Conservation (phyloP, 352 stramenopile species). For the Blastocystis sp. region DNA sequence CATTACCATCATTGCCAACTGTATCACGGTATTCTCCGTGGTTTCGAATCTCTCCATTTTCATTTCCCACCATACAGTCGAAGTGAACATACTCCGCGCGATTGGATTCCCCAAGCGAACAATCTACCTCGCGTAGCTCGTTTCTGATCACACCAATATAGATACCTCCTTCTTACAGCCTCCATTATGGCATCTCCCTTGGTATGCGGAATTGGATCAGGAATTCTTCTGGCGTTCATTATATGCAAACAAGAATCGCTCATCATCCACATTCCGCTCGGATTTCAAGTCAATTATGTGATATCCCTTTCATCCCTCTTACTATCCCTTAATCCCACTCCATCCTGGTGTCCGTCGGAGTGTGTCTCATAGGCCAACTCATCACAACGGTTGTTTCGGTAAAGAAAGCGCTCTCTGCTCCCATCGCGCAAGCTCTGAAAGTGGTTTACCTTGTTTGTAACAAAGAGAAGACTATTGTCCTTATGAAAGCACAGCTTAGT, state of each 20-base stretch:
- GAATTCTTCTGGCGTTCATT: not conserved
- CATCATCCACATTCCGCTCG: constrained; percentile 4
- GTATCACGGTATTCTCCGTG: not conserved
- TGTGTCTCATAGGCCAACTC: not conserved
- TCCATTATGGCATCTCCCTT: not conserved
- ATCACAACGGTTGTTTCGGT: not conserved
- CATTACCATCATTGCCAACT: not conserved
- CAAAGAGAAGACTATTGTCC: no score
- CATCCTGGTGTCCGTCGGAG: not conserved
- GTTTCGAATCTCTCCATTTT: constrained; percentile 17
- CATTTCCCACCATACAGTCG: not conserved
- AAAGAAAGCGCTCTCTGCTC: not conserved
- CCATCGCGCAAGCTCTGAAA: not conserved
- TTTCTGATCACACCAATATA: not conserved
- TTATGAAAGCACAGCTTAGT: not conserved
- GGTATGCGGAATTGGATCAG: not conserved
- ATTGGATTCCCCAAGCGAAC: not conserved
- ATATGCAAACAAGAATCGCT: constrained; percentile 7
- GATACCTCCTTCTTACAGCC: not conserved
- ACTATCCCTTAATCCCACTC: not conserved
- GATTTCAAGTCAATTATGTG: not conserved
- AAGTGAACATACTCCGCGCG: not conserved
- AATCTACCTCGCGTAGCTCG: not conserved
- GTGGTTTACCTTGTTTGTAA: not conserved
- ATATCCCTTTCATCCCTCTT: not conserved